Base-by-base conservation (phyloP, 805 yeast genomes). In the Saccharomycopsis babjevae region DNA sequence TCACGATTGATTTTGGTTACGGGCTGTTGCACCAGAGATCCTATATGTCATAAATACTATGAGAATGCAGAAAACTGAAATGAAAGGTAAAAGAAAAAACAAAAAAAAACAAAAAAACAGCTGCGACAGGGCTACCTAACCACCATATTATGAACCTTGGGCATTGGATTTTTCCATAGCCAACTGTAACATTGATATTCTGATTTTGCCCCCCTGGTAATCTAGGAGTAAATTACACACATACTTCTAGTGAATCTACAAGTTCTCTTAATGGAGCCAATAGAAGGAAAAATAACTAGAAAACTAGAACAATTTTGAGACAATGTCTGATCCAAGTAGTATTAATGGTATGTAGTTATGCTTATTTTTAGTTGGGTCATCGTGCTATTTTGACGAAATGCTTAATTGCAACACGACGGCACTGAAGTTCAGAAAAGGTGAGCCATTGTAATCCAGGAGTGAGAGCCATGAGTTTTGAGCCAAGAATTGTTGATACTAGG, bases 261-360 rank as follows among this genome's bases (percentile, higher is more conserved):
- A 22, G 13, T 42, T 7, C 15, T 18, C 5, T 11, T 10, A 42
- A 42, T n/a, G 20, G 5, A 8, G 22, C 50, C 8, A 46, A 3
- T n/a, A 22, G 16, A 15, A 13, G 15, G 15, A 34, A 34, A 13
- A 13, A 34, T 34, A 34, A 34, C 38, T 2, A 34, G 38, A 18
- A 22, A 13, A 10, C 8, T 10, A 22, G 13, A 16, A 46, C 4
- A 46, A 46, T 46, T 8, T 22, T 46, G 32, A 20, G 13, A 55
- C 8, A 46, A 62, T 62, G 64, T 62, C 64, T 25, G 91, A 86
- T 74, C 91, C 91, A 70, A 84, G 89, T 72, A 83, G 90, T 54
- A 79, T 86, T 67, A 86, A 86, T 71, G 90, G 85, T 79, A 75
- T 64, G 83, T 76, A 25, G 16, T 54, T 57, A 39, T 43, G 8